These are phyloP conservation scores for Macrolepiota fuliginosa DNA, from an alignment of 768 basidiomycete genomes.

Conservation along the genomic window DNA sequence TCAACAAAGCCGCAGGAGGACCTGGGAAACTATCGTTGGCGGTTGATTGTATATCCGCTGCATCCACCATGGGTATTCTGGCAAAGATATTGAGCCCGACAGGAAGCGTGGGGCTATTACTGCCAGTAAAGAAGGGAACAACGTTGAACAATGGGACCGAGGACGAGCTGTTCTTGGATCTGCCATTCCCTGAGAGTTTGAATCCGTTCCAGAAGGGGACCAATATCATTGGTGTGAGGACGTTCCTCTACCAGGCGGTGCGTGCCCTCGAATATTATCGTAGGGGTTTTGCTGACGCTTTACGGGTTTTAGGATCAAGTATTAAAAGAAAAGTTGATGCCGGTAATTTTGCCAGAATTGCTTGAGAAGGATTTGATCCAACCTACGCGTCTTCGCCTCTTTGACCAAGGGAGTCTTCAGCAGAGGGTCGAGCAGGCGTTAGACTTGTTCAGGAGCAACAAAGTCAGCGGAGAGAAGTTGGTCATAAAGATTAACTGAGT, in stretches of 20 bases:
- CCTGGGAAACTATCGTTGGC: constrained; percentile 31
- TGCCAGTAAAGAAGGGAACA: constrained; percentile 46
- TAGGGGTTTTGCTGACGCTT: not conserved
- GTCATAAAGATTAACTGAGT: constrained; percentile 33
- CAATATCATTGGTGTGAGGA: constrained; percentile 35
- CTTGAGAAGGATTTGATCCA: constrained; percentile 35
- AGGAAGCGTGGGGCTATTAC: constrained; percentile 40
- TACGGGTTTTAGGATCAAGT: constrained; percentile 31
- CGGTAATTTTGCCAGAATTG: constrained; percentile 41
- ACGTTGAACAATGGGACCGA: constrained; percentile 28
- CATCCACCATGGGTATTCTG: constrained; percentile 33
- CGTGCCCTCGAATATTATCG: constrained; percentile 10
- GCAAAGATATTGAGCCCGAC: constrained; percentile 32
- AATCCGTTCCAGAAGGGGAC: constrained; percentile 36
- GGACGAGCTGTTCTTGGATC: constrained; percentile 28
- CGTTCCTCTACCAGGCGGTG: constrained; percentile 40
- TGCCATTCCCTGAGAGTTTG: constrained; percentile 26
- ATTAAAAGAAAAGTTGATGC: constrained; percentile 42
- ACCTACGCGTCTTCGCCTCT: constrained; percentile 37
- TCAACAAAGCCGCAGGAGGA: constrained; percentile 30
- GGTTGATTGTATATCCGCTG: constrained; percentile 38
- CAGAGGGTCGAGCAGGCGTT: constrained; percentile 41
- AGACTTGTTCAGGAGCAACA: constrained; percentile 43
- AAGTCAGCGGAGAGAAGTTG: constrained; percentile 50
- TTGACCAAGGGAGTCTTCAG: constrained; percentile 40